Evolutionary conservation across 1,139 yeast genomes (phyloP).

Genomic region (Nakaseomyces nivariensis): DNA sequence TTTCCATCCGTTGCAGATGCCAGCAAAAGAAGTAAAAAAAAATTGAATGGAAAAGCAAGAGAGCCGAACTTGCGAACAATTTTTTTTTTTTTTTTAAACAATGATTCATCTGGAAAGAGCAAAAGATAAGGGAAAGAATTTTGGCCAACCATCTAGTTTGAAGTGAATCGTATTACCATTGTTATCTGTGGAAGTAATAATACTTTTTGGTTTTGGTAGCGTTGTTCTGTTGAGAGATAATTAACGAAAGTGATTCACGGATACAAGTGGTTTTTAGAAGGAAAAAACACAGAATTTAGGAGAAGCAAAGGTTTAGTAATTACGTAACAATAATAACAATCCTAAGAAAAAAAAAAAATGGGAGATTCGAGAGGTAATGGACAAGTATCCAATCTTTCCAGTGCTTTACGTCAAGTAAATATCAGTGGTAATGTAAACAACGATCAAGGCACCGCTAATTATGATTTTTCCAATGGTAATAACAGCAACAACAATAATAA

Average conservation of each 20-base stretch:
- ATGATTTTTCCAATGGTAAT: conserved; percentile 11
- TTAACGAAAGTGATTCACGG: no score
- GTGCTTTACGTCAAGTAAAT: conserved; percentile 27
- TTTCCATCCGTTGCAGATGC: background rate
- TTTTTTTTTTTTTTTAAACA: no score
- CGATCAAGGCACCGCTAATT: conserved; percentile 4
- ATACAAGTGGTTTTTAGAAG: no score
- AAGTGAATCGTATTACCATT: no score
- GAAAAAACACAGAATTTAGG: no score
- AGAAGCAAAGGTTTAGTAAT: no score
- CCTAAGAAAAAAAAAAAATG: background rate
- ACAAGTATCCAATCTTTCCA: conserved; percentile 23
- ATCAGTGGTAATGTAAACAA: conserved; percentile 5
- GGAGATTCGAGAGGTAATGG: conserved; percentile 1
- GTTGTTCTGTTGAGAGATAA: no score
- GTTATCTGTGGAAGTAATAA: no score
- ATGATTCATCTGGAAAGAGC: no score
- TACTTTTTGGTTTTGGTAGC: no score
- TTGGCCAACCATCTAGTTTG: no score
- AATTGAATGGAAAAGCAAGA: background rate
- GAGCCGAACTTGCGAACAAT: background rate
- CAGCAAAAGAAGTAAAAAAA: background rate
- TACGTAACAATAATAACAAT: background rate
- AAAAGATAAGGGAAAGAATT: no score
- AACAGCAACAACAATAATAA: conserved; percentile 4